phyloP scores from a whole-genome alignment of 2,329 filamentous ascomycete genomes.

The Fusarium nodosum region DNA sequence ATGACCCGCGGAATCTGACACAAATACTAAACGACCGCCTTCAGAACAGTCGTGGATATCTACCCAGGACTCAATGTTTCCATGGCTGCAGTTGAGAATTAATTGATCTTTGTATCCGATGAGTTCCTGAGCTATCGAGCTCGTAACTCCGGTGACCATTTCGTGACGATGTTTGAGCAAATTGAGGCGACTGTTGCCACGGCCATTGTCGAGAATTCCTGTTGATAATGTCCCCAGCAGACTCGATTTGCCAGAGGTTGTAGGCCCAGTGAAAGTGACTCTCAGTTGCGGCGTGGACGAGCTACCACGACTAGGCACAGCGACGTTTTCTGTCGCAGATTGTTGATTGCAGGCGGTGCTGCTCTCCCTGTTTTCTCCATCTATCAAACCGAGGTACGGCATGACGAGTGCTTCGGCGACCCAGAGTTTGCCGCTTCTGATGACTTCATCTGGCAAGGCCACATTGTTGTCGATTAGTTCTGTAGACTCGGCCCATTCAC shows the following conservation, averaged over 20 bases:
- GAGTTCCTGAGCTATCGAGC: constrained; percentile 93
- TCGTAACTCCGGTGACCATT: constrained; percentile 90
- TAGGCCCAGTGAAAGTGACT: constrained; percentile 88
- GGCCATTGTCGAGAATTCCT: constrained; percentile 89
- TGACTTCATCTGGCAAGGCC: constrained; percentile 38
- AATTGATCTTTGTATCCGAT: constrained; percentile 78
- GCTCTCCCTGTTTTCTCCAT: constrained; percentile 16
- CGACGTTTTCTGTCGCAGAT: constrained; percentile 23
- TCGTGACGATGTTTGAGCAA: constrained; percentile 94
- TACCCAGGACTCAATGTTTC: constrained; percentile 91
- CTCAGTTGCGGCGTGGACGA: constrained; percentile 81
- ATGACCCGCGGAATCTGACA: constrained; percentile 93
- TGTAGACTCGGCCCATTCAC: constrained; percentile 74
- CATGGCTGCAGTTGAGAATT: constrained; percentile 86
- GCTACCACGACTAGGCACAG: constrained; percentile 58
- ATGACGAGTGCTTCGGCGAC: constrained; percentile 93
- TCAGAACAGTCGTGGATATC: constrained; percentile 88
- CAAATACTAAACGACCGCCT: constrained; percentile 82
- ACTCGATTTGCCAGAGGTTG: constrained; percentile 92
- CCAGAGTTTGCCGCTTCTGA: constrained; percentile 72
- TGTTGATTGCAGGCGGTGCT: constrained; percentile 9
- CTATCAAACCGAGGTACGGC: constrained; percentile 70
- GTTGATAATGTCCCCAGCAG: constrained; percentile 90
- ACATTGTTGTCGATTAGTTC: constrained; percentile 50
- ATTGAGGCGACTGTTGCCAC: constrained; percentile 89